Conservation (phyloP, 2,329 filamentous ascomycete species). For the Alternaria arbusti region DNA sequence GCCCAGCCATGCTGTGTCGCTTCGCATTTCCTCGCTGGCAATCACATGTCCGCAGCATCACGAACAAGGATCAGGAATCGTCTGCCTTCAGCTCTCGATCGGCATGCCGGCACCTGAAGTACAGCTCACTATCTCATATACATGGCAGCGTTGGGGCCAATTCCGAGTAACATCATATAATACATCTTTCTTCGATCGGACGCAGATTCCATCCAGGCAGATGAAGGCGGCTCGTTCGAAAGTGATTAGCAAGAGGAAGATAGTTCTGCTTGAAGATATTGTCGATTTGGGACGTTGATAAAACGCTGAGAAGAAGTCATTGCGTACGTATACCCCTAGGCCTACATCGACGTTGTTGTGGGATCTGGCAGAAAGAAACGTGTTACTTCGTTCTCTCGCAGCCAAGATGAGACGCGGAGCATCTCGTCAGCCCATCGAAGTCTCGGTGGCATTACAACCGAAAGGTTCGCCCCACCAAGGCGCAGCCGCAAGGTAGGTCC, state of each 20-base stretch:
- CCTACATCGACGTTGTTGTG: neutral
- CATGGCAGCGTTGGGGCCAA: neutral
- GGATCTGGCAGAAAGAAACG: neutral
- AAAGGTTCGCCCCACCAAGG: neutral
- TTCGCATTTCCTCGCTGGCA: neutral
- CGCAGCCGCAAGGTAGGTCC: neutral
- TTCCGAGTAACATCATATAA: neutral
- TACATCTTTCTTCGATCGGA: neutral
- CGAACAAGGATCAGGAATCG: neutral
- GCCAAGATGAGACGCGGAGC: neutral
- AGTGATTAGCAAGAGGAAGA: too few relatives aligned
- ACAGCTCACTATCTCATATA: neutral
- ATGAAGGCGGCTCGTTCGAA: too few relatives aligned
- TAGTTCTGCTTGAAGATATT: too few relatives aligned
- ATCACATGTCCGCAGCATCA: neutral
- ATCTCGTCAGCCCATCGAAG: neutral
- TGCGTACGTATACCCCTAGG: neutral
- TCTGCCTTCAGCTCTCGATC: neutral
- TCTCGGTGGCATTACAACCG: constrained; percentile 1
- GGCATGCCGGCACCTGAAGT: neutral
- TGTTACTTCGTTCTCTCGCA: neutral
- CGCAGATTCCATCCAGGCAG: neutral
- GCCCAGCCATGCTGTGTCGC: neutral
- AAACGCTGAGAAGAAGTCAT: neutral
- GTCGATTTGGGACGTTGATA: neutral